Evolutionary conservation across 768 basidiomycete species (phyloP).

Genomic region (Lyophyllum shimeji): DNA sequence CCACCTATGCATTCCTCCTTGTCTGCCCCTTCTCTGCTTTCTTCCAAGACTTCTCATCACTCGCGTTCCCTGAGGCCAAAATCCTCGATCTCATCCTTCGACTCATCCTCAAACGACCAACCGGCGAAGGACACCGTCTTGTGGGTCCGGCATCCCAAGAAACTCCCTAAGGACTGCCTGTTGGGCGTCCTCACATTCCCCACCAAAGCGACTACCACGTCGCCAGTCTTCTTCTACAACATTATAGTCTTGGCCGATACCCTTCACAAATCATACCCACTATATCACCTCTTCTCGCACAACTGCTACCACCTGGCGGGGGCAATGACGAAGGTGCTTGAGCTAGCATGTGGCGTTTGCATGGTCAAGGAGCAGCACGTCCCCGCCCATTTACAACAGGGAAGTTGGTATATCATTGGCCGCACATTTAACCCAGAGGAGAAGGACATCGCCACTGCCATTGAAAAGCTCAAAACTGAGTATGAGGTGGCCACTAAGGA

Average conservation of each 20-base stretch:
- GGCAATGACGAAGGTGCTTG: neutral
- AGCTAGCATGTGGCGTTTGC: neutral
- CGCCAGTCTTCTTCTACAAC: neutral
- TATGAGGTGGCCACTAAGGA: neutral
- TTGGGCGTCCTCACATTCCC: neutral
- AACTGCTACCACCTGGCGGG: neutral
- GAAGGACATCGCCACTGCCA: neutral
- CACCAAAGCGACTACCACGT: neutral
- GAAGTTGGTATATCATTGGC: neutral
- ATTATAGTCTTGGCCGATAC: neutral
- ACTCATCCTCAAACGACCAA: neutral
- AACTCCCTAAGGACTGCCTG: neutral
- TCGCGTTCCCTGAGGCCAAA: neutral
- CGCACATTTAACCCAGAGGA: neutral
- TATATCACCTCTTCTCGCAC: neutral
- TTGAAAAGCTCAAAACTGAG: neutral
- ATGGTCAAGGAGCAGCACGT: neutral
- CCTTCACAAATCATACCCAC: neutral
- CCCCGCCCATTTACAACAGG: neutral
- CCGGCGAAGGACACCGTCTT: neutral
- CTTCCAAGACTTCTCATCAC: neutral
- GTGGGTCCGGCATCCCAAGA: neutral
- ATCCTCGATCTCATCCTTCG: neutral
- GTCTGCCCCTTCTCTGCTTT: neutral
- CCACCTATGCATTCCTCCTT: neutral